These are phyloP conservation scores for Fusarium dlaminii DNA, from an alignment of 2,329 filamentous ascomycete species.

Conservation along the genomic window DNA sequence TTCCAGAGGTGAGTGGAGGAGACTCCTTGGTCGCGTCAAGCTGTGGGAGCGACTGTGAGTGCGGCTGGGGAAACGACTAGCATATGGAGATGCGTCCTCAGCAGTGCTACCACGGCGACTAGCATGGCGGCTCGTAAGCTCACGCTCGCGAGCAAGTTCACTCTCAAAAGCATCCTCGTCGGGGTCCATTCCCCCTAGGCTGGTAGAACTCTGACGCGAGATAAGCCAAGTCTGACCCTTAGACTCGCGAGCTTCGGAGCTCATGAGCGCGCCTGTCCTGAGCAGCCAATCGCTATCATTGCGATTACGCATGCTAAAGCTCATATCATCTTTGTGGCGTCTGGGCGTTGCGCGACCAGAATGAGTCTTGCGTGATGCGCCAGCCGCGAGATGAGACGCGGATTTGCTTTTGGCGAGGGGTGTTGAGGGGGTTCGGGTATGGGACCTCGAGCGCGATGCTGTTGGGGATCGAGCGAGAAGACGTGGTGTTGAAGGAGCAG, in stretches of 20 bases:
- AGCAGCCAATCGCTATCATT: slow-evolving; percentile 72
- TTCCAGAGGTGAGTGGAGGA: slow-evolving; percentile 58
- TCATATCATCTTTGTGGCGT: slow-evolving; percentile 45
- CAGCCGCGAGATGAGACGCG: slow-evolving; percentile 60
- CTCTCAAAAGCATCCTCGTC: slow-evolving; percentile 64
- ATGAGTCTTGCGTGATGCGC: slow-evolving; percentile 35
- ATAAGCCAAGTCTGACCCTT: slow-evolving; percentile 76
- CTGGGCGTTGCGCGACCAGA: slow-evolving; percentile 50
- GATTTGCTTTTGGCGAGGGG: slow-evolving; percentile 71
- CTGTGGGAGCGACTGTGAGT: slow-evolving; percentile 51
- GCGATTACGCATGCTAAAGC: slow-evolving; percentile 47
- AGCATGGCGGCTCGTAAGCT: slow-evolving; percentile 57
- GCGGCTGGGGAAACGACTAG: slow-evolving; percentile 60
- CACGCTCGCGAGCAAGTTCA: slow-evolving; percentile 61
- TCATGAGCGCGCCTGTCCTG: slow-evolving; percentile 69
- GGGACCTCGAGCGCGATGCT: slow-evolving; percentile 57
- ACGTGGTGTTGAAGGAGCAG: slow-evolving; percentile 71
- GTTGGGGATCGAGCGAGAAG: slow-evolving; percentile 68
- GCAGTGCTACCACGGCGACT: slow-evolving; percentile 59
- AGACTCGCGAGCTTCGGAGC: slow-evolving; percentile 69
- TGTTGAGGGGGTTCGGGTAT: slow-evolving; percentile 53
- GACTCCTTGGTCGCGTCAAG: slow-evolving; percentile 48
- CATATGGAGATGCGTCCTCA: slow-evolving; percentile 47
- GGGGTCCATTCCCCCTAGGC: slow-evolving; percentile 62
- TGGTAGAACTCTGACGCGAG: slow-evolving; percentile 72